Conservation (phyloP, 495 filamentous ascomycete genomes). For the Talaromyces liani region DNA sequence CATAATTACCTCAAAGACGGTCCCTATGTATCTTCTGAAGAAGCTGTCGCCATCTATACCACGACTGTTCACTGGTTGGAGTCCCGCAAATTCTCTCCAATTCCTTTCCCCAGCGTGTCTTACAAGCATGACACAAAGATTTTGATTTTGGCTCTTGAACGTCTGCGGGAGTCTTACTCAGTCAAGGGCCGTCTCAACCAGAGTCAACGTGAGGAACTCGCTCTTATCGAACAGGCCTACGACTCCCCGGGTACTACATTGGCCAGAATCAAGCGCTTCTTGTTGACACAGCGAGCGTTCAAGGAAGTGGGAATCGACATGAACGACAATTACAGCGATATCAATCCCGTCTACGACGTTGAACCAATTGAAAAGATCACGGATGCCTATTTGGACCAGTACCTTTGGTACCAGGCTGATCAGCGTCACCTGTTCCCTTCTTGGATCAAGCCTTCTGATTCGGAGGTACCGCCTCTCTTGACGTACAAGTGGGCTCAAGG, state of each 20-base stretch:
- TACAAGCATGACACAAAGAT: conserved; percentile 99
- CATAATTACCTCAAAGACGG: conserved; percentile 99
- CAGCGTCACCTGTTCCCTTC: conserved; percentile 96
- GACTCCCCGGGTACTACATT: conserved; percentile 95
- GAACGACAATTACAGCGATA: conserved; percentile 99
- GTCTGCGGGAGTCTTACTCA: conserved; percentile 91
- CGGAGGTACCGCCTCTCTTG: conserved; percentile 93
- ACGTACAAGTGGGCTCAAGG: conserved; percentile 99
- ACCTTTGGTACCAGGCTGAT: conserved; percentile 98
- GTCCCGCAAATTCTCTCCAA: conserved; percentile 95
- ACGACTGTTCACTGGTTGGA: conserved; percentile 99
- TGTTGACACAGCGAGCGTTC: conserved; percentile 94
- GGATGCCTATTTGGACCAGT: conserved; percentile 97
- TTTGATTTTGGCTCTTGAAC: conserved; percentile 89
- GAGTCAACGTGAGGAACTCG: conserved; percentile 94
- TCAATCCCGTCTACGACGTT: conserved; percentile 98
- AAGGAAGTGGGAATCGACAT: conserved; percentile 99
- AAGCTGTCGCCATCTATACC: conserved; percentile 97
- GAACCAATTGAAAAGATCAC: conserved; percentile 99
- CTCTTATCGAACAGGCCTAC: conserved; percentile 97
- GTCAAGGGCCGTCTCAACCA: conserved; percentile 97
- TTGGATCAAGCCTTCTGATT: conserved; percentile 99
- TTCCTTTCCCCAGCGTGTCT: conserved; percentile 97
- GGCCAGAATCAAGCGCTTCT: conserved; percentile 94
- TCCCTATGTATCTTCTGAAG: conserved; percentile 96